Percentiles rank a stretch among this genome's conserved stretches.
Evolutionary conservation across 1,284 basidiomycete genomes (phyloP).

Genomic region (Leccinum pachyderme): DNA sequence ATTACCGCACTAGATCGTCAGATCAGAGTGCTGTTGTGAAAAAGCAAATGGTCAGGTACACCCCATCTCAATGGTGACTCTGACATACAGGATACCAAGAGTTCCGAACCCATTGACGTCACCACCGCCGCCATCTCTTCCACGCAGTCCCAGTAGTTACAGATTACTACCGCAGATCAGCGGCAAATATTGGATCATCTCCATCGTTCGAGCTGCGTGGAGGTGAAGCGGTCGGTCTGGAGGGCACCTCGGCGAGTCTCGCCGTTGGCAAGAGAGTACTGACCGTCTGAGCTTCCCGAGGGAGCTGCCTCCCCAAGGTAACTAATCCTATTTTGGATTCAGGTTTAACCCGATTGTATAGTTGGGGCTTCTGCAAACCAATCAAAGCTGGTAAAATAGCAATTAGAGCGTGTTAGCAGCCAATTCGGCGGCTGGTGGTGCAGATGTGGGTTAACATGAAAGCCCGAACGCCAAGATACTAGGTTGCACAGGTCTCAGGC

Average conservation of each 20-base stretch:
- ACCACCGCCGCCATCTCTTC: background rate
- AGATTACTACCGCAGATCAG: background rate
- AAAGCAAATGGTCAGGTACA: background rate
- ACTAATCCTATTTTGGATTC: too few relatives aligned
- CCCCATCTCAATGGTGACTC: background rate
- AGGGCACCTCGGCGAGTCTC: background rate
- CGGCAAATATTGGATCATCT: background rate
- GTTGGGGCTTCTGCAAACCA: too few relatives aligned
- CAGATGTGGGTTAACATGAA: background rate
- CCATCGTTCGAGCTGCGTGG: background rate
- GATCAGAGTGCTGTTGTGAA: background rate
- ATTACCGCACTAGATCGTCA: background rate
- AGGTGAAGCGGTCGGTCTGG: background rate
- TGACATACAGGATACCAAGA: background rate
- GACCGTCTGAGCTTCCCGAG: background rate
- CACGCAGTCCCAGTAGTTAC: background rate
- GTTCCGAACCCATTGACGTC: background rate
- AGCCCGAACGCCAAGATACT: background rate
- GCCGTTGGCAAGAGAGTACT: background rate
- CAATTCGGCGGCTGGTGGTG: too few relatives aligned
- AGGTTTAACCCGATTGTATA: too few relatives aligned
- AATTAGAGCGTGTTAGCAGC: too few relatives aligned
- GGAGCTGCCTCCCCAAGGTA: too few relatives aligned
- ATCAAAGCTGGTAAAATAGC: too few relatives aligned
- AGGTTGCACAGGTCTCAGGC: background rate